Percentiles rank a stretch among this genome's conserved stretches.
phyloP scores from a whole-genome alignment of 805 yeast species.

The Ogataea zsoltii region DNA sequence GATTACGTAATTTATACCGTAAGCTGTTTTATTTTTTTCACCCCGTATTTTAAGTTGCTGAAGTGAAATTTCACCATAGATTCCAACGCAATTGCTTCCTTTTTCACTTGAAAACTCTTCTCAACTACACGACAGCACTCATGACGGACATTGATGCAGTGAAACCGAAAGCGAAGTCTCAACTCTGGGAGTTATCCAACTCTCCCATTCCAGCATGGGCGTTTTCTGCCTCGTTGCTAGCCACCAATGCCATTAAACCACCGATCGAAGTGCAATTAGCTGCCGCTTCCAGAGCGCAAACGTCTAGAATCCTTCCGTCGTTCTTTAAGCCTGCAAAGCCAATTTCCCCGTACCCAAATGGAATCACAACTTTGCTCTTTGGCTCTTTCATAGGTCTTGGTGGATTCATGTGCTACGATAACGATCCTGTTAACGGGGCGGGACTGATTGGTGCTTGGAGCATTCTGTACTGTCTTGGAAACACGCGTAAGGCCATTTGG shows the following conservation, averaged over 20 bases:
- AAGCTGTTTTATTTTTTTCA: background rate
- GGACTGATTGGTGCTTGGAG: conserved; percentile 86
- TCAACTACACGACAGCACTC: background rate
- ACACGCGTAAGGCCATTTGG: conserved; percentile 59
- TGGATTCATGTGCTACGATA: conserved; percentile 73
- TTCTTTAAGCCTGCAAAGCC: conserved; percentile 16
- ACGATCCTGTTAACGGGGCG: conserved; percentile 74
- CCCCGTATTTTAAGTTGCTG: conserved; percentile 3
- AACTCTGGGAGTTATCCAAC: conserved; percentile 16
- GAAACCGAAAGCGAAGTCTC: conserved; percentile 4
- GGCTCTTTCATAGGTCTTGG: conserved; percentile 66
- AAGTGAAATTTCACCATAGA: conserved; percentile 5
- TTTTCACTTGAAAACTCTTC: no score
- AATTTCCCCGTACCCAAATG: conserved; percentile 30
- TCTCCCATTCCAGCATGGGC: conserved; percentile 53
- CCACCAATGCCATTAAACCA: conserved; percentile 27
- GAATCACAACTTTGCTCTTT: conserved; percentile 43
- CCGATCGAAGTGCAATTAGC: conserved; percentile 17
- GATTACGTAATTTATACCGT: conserved; percentile 11
- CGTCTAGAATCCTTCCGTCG: conserved; percentile 14
- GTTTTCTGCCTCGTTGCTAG: conserved; percentile 38
- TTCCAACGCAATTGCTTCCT: background rate
- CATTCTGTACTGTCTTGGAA: conserved; percentile 66
- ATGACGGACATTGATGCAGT: background rate
- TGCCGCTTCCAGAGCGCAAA: conserved; percentile 13